Evolutionary conservation across 2,329 filamentous ascomycete species (phyloP).

Genomic region (Neofusicoccum umdonicola): DNA sequence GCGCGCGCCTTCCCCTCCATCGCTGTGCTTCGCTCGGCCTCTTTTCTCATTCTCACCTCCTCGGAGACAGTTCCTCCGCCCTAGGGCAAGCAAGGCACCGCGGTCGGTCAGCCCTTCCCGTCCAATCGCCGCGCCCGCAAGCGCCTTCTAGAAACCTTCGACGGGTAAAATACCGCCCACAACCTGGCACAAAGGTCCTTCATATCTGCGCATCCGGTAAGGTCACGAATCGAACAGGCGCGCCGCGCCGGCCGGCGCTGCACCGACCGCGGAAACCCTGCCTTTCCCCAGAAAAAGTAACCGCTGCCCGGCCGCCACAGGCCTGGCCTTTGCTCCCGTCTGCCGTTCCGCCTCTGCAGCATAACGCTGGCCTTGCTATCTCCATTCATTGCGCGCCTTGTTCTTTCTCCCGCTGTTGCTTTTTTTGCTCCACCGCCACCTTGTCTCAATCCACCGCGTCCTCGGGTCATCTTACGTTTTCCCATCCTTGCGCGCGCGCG

Average conservation of each 20-base stretch:
- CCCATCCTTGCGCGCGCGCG: too few species aligned
- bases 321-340: too few species aligned
- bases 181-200: too few species aligned
- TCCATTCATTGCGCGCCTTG: neutral
- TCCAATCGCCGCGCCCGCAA: neutral
- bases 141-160: conserved; percentile 2
- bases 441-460: too few species aligned
- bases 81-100: neutral
- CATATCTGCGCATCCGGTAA: neutral
- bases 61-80: neutral
- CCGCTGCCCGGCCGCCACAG: neutral
- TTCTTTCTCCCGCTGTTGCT: neutral
- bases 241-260: neutral
- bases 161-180: neutral
- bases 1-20: neutral
- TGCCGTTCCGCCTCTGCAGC: too few species aligned
- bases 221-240: neutral
- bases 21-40: neutral
- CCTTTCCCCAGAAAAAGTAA: neutral
- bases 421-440: too few species aligned
- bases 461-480: too few species aligned
- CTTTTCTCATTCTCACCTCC: neutral
- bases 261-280: neutral
- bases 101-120: neutral
- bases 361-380: too few species aligned